Base-by-base conservation (phyloP, 768 basidiomycete genomes). In the Pleurotus tuoliensis region DNA sequence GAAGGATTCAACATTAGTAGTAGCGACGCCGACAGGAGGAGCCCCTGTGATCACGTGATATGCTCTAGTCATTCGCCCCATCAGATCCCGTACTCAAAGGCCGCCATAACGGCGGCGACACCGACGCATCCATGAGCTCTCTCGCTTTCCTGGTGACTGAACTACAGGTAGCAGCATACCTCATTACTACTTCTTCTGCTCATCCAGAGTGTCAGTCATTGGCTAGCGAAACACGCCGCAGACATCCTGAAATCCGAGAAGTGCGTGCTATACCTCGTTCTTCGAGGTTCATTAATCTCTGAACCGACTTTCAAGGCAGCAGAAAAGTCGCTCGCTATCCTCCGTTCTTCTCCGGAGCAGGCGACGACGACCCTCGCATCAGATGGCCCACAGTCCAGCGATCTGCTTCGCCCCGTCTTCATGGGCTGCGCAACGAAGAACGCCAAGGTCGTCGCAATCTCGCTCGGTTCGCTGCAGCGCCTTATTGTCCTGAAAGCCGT, bases 371-470 rank as follows among this genome's bases (percentile, higher is more conserved):
- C 79, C 62, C 70, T 93, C 43, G 81, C 87, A n/a, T 84, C 86
- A 91, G 87, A 90, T 79, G 84, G 86, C 3, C 83, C 87, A 7
- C 88, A 91, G 69, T 86, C 92, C 1, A 84, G 89, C 45, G 88
- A 89, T 58, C 78, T 97, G 22, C 79, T 96, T 16, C 78, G 83
- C 47, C 96, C 96, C 0, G 86, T 98, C 1, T 93, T 94, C 65
- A 92, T 96, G 86, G 94, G 94, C 47, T 94, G 94, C 62, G 86
- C 88, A 25, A 97, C 93, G 3, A 92, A 89, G 72, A 93, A 93
- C 63, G 85, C 90, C 1, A 98, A 98, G 79, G 90, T 98, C 53
- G 87, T 98, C 45, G 90, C 91, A 0, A 94, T 98, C 61, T 90
- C 91, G 5, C 82, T 98, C 0, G 89, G 93, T 43, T 94, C 93